Conservation (phyloP, 1,284 basidiomycete genomes). For the Sporisorium scitamineum region DNA sequence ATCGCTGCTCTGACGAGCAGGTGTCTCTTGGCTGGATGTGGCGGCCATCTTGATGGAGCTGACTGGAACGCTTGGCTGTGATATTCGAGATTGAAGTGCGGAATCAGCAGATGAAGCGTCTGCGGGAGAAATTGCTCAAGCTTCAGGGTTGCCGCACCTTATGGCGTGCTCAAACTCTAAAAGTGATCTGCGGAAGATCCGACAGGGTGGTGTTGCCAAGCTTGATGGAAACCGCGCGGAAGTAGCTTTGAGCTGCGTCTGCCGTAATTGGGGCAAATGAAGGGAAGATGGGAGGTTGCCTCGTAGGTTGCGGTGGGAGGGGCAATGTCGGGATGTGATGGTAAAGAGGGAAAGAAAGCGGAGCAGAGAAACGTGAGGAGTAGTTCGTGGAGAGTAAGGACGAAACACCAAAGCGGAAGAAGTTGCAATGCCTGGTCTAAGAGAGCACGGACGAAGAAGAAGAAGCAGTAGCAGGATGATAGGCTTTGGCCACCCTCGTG, state of each 20-base stretch:
- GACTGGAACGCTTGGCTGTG: neutral
- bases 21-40: slow-evolving; percentile 15
- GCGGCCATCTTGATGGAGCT: slow-evolving; percentile 19
- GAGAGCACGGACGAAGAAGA: too few species aligned
- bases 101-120: neutral
- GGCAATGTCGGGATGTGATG: neutral
- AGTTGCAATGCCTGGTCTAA: too few species aligned
- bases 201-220: too few species aligned
- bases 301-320: neutral
- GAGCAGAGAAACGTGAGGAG: neutral
- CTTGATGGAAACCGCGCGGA: neutral
- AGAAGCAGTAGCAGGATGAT: too few species aligned
- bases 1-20: slow-evolving; percentile 38
- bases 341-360: neutral
- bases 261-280: neutral
- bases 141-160: neutral
- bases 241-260: neutral
- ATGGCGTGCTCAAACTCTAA: neutral
- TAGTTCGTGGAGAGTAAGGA: neutral
- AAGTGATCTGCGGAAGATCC: neutral
- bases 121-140: neutral
- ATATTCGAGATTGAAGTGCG: neutral
- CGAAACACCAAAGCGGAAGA: neutral
- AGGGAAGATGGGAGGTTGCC: neutral
- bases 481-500: slow-evolving; percentile 2